Evolutionary conservation across 805 yeast species (phyloP).

Genomic region (Dipodascus albidus): DNA sequence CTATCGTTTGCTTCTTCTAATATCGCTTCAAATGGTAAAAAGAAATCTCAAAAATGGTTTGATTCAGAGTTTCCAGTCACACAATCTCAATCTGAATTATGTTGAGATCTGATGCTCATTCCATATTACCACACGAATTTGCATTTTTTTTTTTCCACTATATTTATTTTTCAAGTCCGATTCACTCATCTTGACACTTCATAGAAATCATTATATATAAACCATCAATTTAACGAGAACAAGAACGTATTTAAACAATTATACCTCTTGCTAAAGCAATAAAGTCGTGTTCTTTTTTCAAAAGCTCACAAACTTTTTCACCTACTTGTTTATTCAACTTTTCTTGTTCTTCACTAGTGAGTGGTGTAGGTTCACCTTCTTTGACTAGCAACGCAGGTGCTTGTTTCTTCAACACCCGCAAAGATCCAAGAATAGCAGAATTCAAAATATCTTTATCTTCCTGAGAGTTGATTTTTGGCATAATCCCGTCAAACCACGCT

Average conservation of each 20-base stretch:
- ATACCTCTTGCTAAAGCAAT: not conserved
- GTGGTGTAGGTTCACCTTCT: conserved; percentile 27
- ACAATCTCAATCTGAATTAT: not conserved
- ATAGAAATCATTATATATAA: too few relatives aligned
- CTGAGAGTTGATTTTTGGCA: conserved; percentile 21
- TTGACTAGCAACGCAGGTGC: conserved; percentile 10
- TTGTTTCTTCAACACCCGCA: conserved; percentile 32
- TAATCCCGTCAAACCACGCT: conserved; percentile 46
- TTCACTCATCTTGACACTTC: too few relatives aligned
- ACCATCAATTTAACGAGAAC: not conserved
- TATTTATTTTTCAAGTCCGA: too few relatives aligned
- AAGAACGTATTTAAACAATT: not conserved
- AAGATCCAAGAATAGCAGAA: conserved; percentile 42
- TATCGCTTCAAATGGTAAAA: not conserved
- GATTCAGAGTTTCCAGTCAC: not conserved
- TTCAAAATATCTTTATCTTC: conserved; percentile 40
- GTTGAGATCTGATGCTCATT: not conserved
- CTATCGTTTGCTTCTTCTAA: not conserved
- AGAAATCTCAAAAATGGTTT: not conserved
- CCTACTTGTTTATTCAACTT: conserved; percentile 55
- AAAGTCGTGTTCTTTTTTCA: not conserved
- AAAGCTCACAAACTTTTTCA: conserved; percentile 33
- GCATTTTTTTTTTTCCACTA: too few relatives aligned
- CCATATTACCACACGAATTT: not conserved
- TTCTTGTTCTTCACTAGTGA: conserved; percentile 22